Evolutionary conservation across 306 rosid genomes (phyloP).

Genomic region (Gastrolobium bilobum): DNA sequence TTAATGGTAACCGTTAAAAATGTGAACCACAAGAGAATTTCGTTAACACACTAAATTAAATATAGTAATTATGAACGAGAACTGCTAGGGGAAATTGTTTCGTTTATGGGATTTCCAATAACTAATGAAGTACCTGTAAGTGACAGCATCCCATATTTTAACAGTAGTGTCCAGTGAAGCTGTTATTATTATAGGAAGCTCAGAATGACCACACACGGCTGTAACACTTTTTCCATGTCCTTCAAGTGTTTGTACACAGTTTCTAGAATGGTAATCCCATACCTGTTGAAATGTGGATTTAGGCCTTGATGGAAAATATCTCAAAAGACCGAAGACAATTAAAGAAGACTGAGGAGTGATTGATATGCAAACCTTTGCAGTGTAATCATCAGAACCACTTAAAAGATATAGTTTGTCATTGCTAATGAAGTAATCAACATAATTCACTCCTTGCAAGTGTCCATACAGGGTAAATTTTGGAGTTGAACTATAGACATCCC

Average conservation of each 20-base stretch:
- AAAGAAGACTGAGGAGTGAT: not conserved
- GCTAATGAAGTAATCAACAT: conserved; percentile 60
- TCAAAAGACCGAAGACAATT: not conserved
- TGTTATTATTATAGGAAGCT: conserved; percentile 64
- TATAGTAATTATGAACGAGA: not conserved
- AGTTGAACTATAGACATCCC: conserved; percentile 63
- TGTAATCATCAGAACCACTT: conserved; percentile 79
- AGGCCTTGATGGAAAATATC: not conserved
- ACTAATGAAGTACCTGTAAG: conserved; percentile 47
- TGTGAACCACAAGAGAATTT: conserved; percentile 1
- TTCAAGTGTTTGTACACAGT: conserved; percentile 61
- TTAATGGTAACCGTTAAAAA: not conserved
- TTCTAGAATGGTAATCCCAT: conserved; percentile 61
- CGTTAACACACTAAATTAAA: not conserved
- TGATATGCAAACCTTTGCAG: conserved; percentile 57
- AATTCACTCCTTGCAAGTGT: conserved; percentile 70
- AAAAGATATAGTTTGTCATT: conserved; percentile 55
- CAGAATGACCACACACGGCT: conserved; percentile 58
- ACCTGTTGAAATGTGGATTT: conserved; percentile 48
- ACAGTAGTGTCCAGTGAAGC: conserved; percentile 66
- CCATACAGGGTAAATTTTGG: conserved; percentile 62
- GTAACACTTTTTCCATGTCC: conserved; percentile 69
- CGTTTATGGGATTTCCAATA: not conserved
- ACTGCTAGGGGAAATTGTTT: not conserved
- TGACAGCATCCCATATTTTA: conserved; percentile 61